These are phyloP conservation scores for Nicotiana attenuata DNA, from an alignment of 257 asterid genomes.

Conservation along the genomic window DNA sequence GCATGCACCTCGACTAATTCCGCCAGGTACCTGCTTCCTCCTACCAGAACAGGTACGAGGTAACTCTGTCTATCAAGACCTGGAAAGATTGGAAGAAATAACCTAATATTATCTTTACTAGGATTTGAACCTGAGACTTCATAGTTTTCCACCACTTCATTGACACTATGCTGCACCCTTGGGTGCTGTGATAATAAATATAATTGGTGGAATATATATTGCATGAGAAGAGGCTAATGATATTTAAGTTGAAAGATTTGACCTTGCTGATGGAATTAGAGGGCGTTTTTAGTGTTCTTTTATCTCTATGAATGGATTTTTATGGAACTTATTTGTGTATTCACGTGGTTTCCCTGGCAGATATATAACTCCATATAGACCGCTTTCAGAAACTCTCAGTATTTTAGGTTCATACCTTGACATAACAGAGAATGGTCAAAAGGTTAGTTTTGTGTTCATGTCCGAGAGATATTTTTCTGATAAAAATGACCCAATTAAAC, in stretches of 20 bases:
- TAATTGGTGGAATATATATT: not conserved
- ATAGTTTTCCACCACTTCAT: too few relatives aligned
- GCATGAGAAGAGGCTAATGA: not conserved
- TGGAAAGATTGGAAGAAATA: too few relatives aligned
- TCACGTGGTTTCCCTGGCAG: not conserved
- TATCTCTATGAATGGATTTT: not conserved
- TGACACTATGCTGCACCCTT: too few relatives aligned
- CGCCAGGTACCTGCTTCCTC: too few relatives aligned
- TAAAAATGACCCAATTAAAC: not conserved
- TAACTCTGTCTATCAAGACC: too few relatives aligned
- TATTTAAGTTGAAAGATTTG: slow-evolving; percentile 5
- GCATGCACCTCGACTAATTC: too few relatives aligned
- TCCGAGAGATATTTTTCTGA: not conserved
- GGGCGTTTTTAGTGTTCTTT: not conserved
- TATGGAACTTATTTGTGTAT: not conserved
- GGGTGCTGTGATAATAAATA: too few relatives aligned
- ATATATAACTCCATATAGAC: not conserved
- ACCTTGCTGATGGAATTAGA: not conserved
- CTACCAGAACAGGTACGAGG: too few relatives aligned
- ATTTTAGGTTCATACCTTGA: slow-evolving; percentile 20
- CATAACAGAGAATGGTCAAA: slow-evolving; percentile 66
- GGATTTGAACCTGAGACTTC: too few relatives aligned
- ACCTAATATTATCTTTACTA: too few relatives aligned
- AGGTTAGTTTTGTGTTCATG: slow-evolving; percentile 37
- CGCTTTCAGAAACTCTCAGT: slow-evolving; percentile 1